These are phyloP conservation scores for Brasilioporus rufonigricans DNA, from an alignment of 768 basidiomycete species.

Conservation along the genomic window DNA sequence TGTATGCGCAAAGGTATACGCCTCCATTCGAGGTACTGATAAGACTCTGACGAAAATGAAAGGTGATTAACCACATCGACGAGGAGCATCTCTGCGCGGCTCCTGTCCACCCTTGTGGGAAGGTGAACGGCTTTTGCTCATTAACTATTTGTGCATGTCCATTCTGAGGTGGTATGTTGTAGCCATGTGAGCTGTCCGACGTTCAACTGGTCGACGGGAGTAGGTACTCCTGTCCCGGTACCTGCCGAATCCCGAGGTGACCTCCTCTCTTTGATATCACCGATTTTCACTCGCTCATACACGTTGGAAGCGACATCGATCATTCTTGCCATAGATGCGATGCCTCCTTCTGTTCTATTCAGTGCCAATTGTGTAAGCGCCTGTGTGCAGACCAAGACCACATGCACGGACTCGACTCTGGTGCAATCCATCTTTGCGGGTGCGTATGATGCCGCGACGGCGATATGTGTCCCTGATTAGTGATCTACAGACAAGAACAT, in stretches of 20 bases:
- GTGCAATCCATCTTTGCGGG: background rate
- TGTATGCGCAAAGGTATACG: conserved; percentile 51
- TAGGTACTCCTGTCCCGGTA: conserved; percentile 40
- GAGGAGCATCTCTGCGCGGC: conserved; percentile 55
- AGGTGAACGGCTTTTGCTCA: conserved; percentile 31
- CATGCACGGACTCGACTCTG: background rate
- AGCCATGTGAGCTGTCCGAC: conserved; percentile 43
- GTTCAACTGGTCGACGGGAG: conserved; percentile 30
- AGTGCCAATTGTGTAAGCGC: conserved; percentile 55
- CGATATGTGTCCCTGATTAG: conserved; percentile 20
- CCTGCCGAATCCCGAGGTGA: conserved; percentile 44
- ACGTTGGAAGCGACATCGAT: conserved; percentile 38
- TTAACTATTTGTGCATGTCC: background rate
- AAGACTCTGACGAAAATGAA: background rate
- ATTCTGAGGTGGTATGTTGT: background rate
- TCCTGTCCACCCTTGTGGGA: conserved; percentile 51
- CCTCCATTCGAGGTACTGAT: background rate
- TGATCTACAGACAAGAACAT: conserved; percentile 47
- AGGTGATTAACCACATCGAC: conserved; percentile 49
- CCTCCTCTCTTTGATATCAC: background rate
- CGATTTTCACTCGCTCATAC: background rate
- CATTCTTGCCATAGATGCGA: conserved; percentile 53
- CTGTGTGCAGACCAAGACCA: conserved; percentile 39
- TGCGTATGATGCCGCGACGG: background rate
- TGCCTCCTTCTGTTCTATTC: conserved; percentile 49